Evolutionary conservation across 192 early-diverging fungal species (phyloP).

Genomic region (Backusella australiensis): DNA sequence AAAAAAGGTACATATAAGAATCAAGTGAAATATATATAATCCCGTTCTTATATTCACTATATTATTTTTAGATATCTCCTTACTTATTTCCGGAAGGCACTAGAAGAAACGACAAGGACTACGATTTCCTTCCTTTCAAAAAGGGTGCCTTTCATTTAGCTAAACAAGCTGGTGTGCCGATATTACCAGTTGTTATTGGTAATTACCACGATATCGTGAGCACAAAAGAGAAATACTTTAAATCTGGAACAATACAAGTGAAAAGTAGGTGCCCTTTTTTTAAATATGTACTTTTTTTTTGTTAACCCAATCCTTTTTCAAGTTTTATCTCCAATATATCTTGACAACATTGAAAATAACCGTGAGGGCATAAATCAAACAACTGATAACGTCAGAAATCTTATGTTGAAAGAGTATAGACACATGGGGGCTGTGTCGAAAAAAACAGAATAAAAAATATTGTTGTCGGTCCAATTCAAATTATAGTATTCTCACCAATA

Average conservation of each 20-base stretch:
- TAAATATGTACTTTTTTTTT: neutral
- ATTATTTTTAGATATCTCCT: neutral
- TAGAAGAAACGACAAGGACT: neutral
- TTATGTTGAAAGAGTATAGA: neutral
- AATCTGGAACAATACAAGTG: neutral
- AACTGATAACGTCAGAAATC: neutral
- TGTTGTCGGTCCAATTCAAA: neutral
- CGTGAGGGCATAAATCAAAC: neutral
- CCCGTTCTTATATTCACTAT: neutral
- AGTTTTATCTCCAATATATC: neutral
- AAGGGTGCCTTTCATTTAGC: neutral
- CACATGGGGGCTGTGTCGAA: neutral
- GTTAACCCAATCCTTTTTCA: neutral
- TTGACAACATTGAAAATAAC: neutral
- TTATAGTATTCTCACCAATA: neutral
- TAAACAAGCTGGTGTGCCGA: neutral
- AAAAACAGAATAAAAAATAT: neutral
- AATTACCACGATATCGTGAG: neutral
- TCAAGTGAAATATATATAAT: neutral
- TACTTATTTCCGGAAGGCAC: neutral
- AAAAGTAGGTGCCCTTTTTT: neutral
- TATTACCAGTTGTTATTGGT: neutral
- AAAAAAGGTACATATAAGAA: neutral
- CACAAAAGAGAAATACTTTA: neutral
- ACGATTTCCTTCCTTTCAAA: neutral